Base-by-base conservation (phyloP, 495 filamentous ascomycete genomes). In the Cladorrhinum samala region DNA sequence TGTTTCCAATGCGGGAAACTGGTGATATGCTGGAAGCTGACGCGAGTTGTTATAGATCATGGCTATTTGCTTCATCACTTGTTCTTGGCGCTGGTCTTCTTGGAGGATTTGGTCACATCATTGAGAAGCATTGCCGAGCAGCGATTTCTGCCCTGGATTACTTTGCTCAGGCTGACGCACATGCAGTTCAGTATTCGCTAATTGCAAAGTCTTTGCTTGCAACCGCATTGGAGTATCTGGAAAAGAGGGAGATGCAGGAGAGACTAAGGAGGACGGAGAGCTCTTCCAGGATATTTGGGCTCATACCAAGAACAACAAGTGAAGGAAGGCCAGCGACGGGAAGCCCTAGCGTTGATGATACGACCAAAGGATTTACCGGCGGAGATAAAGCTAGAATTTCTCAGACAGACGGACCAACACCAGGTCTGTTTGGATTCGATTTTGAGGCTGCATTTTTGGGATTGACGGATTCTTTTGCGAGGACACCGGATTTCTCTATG, bases 51-150 rank as follows among this genome's bases (percentile, higher is more conserved):
- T 30, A 4, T 41, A 73, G 72, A 6, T 73, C 73, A 1, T 76
- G 73, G 73, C 57, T 76, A 1, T 76, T 76, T 58, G 73, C 72
- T 5, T 68, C 73, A 3, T 74, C 73, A 2, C 62, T 76, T 3
- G 72, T 76, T 11, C 69, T 76, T 11, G 70, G 73, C 2, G 60
- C 73, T 8, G 72, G 73, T 16, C 66, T 74, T 1, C 53, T 76
- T 1, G 72, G 72, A 3, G 64, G 67, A 0, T 76, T 76, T 41
- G 72, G 73, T 4, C 72, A 72, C 43, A 64, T 72, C 24, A 66
- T 76, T 2, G 73, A 74, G 42, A 76, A 72, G 44, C 64, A 72
- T 42, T 66, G 70, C 24, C 62, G 57, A 0, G 59, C 66, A 39
- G 68, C 69, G 20, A 75, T 75, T 24, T 41, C 60, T 8, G 66